These are phyloP conservation scores for Candida verbasci DNA, from an alignment of 805 yeast species.

Conservation along the genomic window DNA sequence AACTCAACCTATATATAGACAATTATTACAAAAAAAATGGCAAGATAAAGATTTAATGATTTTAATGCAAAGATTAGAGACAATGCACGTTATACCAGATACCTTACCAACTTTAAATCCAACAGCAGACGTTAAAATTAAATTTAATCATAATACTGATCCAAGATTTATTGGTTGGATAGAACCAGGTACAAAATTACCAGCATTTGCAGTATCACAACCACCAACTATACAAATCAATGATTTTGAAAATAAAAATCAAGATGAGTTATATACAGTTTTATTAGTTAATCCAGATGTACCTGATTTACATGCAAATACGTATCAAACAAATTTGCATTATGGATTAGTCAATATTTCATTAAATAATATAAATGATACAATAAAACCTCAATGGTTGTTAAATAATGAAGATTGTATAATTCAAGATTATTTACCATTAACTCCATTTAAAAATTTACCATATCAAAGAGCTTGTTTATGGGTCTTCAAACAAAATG, in stretches of 20 bases:
- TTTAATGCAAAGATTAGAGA: slow-evolving; percentile 88
- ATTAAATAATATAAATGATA: slow-evolving; percentile 53
- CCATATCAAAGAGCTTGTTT: slow-evolving; percentile 78
- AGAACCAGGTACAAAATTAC: slow-evolving; percentile 72
- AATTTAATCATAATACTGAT: slow-evolving; percentile 62
- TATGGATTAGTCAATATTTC: slow-evolving; percentile 74
- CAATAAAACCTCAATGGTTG: slow-evolving; percentile 44
- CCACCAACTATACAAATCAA: slow-evolving; percentile 78
- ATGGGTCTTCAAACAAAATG: slow-evolving; percentile 83
- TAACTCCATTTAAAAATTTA: slow-evolving; percentile 84
- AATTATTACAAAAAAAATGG: slow-evolving; percentile 69
- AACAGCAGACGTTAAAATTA: slow-evolving; percentile 64
- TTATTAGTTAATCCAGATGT: slow-evolving; percentile 87
- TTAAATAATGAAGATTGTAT: slow-evolving; percentile 23
- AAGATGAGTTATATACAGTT: slow-evolving; percentile 61
- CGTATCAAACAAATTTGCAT: slow-evolving; percentile 66
- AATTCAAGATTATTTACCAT: slow-evolving; percentile 65
- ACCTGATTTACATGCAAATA: slow-evolving; percentile 69
- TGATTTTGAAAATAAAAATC: slow-evolving; percentile 53
- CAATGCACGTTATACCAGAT: slow-evolving; percentile 83
- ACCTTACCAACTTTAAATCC: slow-evolving; percentile 89
- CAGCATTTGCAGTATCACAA: slow-evolving; percentile 66
- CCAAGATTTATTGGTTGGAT: slow-evolving; percentile 62
- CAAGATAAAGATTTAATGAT: slow-evolving; percentile 64
- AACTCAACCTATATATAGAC: slow-evolving; percentile 75